Percentiles rank a stretch among this genome's conserved stretches.
These are phyloP conservation scores for Fusarium sp. DNA, from an alignment of 2,329 filamentous ascomycete species.

Conservation along the genomic window DNA sequence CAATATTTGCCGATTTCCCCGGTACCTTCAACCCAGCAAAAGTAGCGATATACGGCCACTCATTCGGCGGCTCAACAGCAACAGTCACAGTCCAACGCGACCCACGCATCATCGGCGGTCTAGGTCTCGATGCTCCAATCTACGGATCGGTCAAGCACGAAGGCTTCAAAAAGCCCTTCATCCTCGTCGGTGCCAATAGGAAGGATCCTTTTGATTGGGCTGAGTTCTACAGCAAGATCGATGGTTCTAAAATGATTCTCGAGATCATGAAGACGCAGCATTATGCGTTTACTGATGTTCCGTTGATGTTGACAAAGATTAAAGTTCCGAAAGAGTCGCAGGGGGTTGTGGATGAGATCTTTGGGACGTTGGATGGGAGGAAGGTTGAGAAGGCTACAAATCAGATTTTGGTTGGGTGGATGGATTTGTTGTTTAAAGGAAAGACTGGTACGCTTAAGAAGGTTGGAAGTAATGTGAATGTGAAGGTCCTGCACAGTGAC, in stretches of 20 bases:
- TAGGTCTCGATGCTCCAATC: conserved; percentile 27
- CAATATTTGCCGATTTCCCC: conserved; percentile 15
- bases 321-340: not conserved
- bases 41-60: conserved; percentile 23
- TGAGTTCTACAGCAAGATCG: conserved; percentile 15
- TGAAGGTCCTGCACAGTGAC: not conserved
- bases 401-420: not conserved
- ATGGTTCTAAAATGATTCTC: conserved; percentile 22
- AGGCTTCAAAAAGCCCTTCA: conserved; percentile 35
- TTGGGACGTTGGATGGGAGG: conserved; percentile 12
- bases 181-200: not conserved
- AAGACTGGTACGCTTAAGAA: accelerated
- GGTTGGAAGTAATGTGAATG: accelerated
- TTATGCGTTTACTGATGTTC: conserved; percentile 20
- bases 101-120: conserved; percentile 50
- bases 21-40: conserved; percentile 2
- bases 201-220: not conserved
- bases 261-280: not conserved
- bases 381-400: not conserved
- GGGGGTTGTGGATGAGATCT: not conserved
- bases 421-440: not conserved
- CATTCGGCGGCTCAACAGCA: conserved; percentile 29
- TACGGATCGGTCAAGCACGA: conserved; percentile 37
- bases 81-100: conserved; percentile 47
- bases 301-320: not conserved